phyloP scores from a whole-genome alignment of 1,284 basidiomycete genomes.

The Ceratobasidium theobromae region DNA sequence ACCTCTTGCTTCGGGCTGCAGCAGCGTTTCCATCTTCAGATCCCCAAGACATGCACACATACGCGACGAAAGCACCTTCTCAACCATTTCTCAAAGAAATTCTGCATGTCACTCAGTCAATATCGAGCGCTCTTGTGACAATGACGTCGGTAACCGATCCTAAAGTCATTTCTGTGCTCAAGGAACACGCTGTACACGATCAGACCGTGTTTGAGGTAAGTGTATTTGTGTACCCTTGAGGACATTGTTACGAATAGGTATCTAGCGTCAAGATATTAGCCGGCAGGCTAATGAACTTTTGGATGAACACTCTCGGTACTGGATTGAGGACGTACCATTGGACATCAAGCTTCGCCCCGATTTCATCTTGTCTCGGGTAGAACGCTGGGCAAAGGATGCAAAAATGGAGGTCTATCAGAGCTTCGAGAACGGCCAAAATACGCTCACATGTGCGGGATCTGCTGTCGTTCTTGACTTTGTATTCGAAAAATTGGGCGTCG shows the following conservation, averaged over 20 bases:
- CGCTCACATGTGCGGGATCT: constrained; percentile 68
- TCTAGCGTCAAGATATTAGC: constrained; percentile 20
- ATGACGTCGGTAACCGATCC: constrained; percentile 2
- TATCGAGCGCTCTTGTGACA: constrained; percentile 4
- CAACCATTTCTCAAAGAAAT: constrained; percentile 17
- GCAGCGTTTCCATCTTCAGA: constrained; percentile 16
- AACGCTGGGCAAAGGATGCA: constrained; percentile 40
- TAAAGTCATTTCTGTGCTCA: constrained; percentile 9
- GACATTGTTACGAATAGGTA: neutral
- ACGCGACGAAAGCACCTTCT: constrained; percentile 16
- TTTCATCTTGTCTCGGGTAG: constrained; percentile 60
- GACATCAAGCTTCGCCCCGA: constrained; percentile 49
- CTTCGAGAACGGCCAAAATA: constrained; percentile 41
- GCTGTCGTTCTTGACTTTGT: constrained; percentile 74
- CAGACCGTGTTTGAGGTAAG: constrained; percentile 22
- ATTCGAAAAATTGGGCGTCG: constrained; percentile 39
- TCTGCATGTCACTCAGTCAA: constrained; percentile 8
- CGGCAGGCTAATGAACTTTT: constrained; percentile 4
- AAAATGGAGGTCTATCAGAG: constrained; percentile 34
- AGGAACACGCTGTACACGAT: constrained; percentile 24
- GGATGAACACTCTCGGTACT: neutral
- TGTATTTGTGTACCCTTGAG: neutral
- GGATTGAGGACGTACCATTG: constrained; percentile 61
- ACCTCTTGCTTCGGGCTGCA: constrained; percentile 2
- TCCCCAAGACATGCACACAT: constrained; percentile 24